Evolutionary conservation across 2,329 filamentous ascomycete species (phyloP).

Genomic region (Aspergillus novoparasiticus): DNA sequence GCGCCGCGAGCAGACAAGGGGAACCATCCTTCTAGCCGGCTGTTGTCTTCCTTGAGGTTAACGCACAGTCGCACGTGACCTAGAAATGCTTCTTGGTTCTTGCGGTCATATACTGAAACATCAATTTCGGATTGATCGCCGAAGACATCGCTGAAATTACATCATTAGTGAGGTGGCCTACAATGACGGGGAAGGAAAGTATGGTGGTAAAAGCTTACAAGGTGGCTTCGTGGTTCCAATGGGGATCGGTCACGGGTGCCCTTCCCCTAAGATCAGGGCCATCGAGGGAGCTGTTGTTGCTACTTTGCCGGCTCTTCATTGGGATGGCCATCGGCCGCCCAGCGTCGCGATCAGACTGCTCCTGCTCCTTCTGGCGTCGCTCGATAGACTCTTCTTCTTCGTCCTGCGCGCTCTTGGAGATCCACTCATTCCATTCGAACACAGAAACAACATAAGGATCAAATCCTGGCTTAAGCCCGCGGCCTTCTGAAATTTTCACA

Average conservation of each 20-base stretch:
- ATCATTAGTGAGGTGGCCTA: conserved; percentile 30
- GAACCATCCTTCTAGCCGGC: conserved; percentile 82
- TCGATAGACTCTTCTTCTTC: conserved; percentile 64
- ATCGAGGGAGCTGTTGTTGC: conserved; percentile 82
- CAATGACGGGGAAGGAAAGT: not conserved
- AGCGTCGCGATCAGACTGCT: conserved; percentile 75
- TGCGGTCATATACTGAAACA: conserved; percentile 88
- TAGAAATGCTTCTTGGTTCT: conserved; percentile 83
- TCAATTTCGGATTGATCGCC: conserved; percentile 88
- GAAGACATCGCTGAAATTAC: conserved; percentile 75
- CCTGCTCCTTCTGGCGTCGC: conserved; percentile 58
- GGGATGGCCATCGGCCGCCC: conserved; percentile 90
- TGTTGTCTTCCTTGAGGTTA: conserved; percentile 67
- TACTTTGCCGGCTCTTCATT: conserved; percentile 95
- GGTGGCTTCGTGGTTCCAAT: conserved; percentile 92
- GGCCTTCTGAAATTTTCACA: conserved; percentile 84
- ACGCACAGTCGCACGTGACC: conserved; percentile 85
- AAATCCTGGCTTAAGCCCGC: conserved; percentile 76
- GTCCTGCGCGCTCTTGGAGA: conserved; percentile 78
- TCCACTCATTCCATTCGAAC: conserved; percentile 95
- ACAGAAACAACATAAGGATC: conserved; percentile 96
- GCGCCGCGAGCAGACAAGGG: conserved; percentile 76
- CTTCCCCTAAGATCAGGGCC: conserved; percentile 59
- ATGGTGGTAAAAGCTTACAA: conserved; percentile 67
- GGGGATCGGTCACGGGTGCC: conserved; percentile 75